Percentiles rank a stretch among this genome's conserved stretches.
These are phyloP conservation scores for Cenchrus purpureus DNA, from an alignment of 176 grass and related monocot species.

Conservation along the genomic window DNA sequence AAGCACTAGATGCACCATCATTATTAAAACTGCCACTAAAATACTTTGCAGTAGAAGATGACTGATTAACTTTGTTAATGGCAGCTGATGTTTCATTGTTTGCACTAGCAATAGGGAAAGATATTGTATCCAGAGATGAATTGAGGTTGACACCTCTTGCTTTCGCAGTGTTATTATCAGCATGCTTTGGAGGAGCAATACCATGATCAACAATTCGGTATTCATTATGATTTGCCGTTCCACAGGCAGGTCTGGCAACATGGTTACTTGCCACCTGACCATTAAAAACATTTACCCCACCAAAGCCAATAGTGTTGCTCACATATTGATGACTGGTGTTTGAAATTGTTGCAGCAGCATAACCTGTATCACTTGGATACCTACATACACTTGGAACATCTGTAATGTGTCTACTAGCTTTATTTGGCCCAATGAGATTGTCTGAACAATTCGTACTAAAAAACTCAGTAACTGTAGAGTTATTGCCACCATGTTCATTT, in stretches of 20 bases:
- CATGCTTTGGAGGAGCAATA: conserved; percentile 36
- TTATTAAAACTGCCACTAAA: conserved; percentile 53
- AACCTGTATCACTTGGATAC: conserved; percentile 21
- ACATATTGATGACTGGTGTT: conserved; percentile 37
- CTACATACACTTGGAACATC: too few species aligned
- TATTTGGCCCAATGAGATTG: conserved; percentile 38
- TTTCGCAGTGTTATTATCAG: conserved; percentile 46
- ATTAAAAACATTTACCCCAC: conserved; percentile 38
- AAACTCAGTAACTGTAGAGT: conserved; percentile 35
- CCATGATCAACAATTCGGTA: conserved; percentile 48
- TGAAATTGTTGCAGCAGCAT: conserved; percentile 32
- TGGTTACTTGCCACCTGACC: conserved; percentile 24
- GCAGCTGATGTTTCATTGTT: conserved; percentile 49
- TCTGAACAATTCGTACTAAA: conserved; percentile 37
- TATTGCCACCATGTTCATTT: conserved; percentile 44
- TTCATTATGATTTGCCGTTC: conserved; percentile 34
- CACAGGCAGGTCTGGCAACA: conserved; percentile 43
- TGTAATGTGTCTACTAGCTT: conserved; percentile 30
- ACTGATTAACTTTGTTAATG: conserved; percentile 34
- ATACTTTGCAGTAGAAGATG: conserved; percentile 39
- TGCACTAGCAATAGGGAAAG: conserved; percentile 53
- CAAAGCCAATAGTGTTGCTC: conserved; percentile 37
- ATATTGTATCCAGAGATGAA: conserved; percentile 48
- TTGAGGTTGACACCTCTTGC: conserved; percentile 55
- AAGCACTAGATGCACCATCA: conserved; percentile 33